Evolutionary conservation across 2,329 filamentous ascomycete genomes (phyloP), one percentile per base, ranked within the genome.

Genomic region (Zasmidium cellare): DNA sequence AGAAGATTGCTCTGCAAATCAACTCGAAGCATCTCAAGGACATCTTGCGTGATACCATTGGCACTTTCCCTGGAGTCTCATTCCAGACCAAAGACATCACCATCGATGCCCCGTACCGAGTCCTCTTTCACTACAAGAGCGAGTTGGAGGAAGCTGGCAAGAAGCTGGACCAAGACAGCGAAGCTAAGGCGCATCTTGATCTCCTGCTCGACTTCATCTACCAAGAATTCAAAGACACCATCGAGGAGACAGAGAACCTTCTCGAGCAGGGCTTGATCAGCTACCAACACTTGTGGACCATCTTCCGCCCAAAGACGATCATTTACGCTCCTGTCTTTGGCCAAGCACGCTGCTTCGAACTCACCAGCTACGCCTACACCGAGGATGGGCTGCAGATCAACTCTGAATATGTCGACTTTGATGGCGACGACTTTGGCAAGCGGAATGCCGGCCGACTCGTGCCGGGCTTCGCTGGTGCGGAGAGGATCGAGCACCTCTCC

Each of bases 201-300:
- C 59, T 76, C 2, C 66, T 76, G 5, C 64, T 71, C 44, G 56
- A 66, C 46, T 69, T 72, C 46, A 69, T 74, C 11, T 54, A 67
- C 1, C 64, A 59, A 23, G 59, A 59, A 25, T 63, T 62, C 57
- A 64, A 51, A 9, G 66, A 73, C 19, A 67, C 66, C 23, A 65
- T 74, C 59, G 58, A 62, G 12, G 73, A 75, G 56, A 62, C 56
- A 16, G 58, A 67, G 9, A 68, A 70, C 47, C 55, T 71, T 12
- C 53, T 59, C 22, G 65, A 67, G 48, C 60, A 70, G 60, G 66
- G 65, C 6, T 45, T 71, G 41, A 67, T 69, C 51, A 66, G 52
- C 2, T 80, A 76, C 56, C 69, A 75, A 18, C 68, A 74, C 46
- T 67, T 80, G 1, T 80, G 77, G 77, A 78, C 76, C 0, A 66